Evolutionary conservation across 768 basidiomycete species (phyloP), one percentile per base, ranked within the genome.

Genomic region (Agaricus sinodeliciosus): DNA sequence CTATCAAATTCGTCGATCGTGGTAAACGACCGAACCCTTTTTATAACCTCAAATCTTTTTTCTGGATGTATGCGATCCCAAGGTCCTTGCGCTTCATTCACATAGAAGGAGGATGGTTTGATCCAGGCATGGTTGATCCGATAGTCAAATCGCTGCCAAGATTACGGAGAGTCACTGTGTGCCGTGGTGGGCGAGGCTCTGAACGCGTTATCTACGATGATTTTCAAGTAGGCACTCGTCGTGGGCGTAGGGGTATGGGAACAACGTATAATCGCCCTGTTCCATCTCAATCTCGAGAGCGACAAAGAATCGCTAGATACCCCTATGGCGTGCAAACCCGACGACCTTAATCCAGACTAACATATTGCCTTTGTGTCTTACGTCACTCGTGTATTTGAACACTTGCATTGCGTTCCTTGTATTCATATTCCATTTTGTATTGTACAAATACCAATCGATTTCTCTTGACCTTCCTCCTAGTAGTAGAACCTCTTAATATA

Each of bases 71-170:
- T 54, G 60, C 69, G 9, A 61, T 75, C 12, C 70, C 76, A 9
- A 67, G 63, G 9, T 69, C 71, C 4, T 62, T 79, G 26, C 65
- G 68, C 15, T 58, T 60, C 28, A 61, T 80, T 16, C 64, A 67
- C 18, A 62, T 78, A 11, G 73, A 75, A 47, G 60, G 75, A 57
- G 74, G 77, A 9, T 80, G 78, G 78, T 73, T 73, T 57, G 70
- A 75, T 56, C 63, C 67, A 7, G 62, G 66, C 43, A 70, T 72
- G 69, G 55, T 75, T 34, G 60, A 67, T 35, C 66, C 70, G 42
- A 63, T 72, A 47, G 53, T 64, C 6, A 66, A 65, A 46, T 63
- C 67, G 18, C 64, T 73, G 19, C 66, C 71, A 12, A 59, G 59
- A 41, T 50, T 76, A 18, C 61, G 59, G 36, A 67, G 64, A 51